Conservation (phyloP, 1,139 yeast genomes). For the Sugiyamaella pinicola region DNA sequence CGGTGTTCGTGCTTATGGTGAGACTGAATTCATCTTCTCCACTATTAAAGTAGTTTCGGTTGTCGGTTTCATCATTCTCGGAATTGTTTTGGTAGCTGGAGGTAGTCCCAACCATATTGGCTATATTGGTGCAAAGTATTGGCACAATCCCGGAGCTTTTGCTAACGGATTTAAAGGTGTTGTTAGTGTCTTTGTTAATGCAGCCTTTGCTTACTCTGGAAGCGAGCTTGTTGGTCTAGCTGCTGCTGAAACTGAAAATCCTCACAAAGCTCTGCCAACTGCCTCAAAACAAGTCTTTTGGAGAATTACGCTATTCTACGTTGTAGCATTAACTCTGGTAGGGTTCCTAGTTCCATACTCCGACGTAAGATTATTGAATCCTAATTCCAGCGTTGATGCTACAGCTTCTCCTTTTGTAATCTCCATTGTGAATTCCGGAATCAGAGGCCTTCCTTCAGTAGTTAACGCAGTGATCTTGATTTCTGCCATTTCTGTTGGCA, state of each 20-base stretch:
- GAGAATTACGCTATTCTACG: slow-evolving; percentile 67
- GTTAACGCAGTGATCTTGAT: slow-evolving; percentile 72
- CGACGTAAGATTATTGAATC: slow-evolving; percentile 48
- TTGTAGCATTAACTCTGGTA: slow-evolving; percentile 60
- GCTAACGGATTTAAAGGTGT: slow-evolving; percentile 72
- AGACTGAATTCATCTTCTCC: slow-evolving; percentile 70
- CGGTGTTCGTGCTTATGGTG: slow-evolving; percentile 77
- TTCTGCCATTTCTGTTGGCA: slow-evolving; percentile 70
- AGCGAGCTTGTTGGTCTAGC: slow-evolving; percentile 83
- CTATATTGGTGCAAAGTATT: slow-evolving; percentile 61
- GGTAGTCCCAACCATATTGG: slow-evolving; percentile 67
- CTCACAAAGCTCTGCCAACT: slow-evolving; percentile 66
- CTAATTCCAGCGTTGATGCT: slow-evolving; percentile 54
- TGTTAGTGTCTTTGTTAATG: slow-evolving; percentile 75
- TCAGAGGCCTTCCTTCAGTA: slow-evolving; percentile 62
- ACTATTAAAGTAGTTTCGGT: slow-evolving; percentile 63
- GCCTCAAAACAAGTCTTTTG: slow-evolving; percentile 77
- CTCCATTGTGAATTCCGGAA: slow-evolving; percentile 59
- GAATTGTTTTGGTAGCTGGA: slow-evolving; percentile 63
- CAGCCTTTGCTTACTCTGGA: slow-evolving; percentile 88
- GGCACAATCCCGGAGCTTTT: slow-evolving; percentile 65
- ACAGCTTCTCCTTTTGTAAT: slow-evolving; percentile 73
- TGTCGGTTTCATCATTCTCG: slow-evolving; percentile 64
- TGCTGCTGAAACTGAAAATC: slow-evolving; percentile 57
- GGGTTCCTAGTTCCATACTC: slow-evolving; percentile 70